These are phyloP conservation scores for Mucor plumbeus DNA, from an alignment of 371 early-diverging fungal genomes.

Conservation along the genomic window DNA sequence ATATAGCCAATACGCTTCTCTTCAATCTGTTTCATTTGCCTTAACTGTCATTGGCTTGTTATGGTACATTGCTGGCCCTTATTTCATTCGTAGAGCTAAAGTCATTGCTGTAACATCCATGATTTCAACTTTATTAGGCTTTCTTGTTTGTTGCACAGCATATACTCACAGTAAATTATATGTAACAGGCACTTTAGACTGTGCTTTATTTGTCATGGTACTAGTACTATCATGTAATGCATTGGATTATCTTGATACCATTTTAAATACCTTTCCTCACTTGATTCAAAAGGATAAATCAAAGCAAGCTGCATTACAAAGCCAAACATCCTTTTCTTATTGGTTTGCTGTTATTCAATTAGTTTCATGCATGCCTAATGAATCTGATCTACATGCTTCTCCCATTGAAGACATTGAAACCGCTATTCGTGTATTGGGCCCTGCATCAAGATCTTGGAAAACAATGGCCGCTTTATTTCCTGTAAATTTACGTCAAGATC, in stretches of 20 bases:
- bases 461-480: conserved; percentile 59
- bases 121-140: conserved; percentile 36
- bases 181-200: conserved; percentile 43
- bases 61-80: conserved; percentile 42
- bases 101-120: conserved; percentile 19
- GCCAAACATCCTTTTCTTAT: conserved; percentile 25
- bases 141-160: conserved; percentile 29
- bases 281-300: conserved; percentile 19
- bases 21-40: conserved; percentile 10
- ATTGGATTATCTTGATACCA: conserved; percentile 49
- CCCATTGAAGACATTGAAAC: conserved; percentile 40
- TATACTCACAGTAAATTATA: conserved; percentile 16
- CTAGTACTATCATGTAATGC: conserved; percentile 43
- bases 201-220: conserved; percentile 41
- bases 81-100: conserved; percentile 38
- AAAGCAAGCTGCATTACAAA: conserved; percentile 29
- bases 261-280: conserved; percentile 42
- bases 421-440: conserved; percentile 34
- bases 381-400: conserved; percentile 28
- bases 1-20: conserved; percentile 23
- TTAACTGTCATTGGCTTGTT: conserved; percentile 21
- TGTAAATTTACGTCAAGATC: conserved; percentile 50
- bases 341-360: conserved; percentile 30
- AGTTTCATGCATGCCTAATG: conserved; percentile 26
- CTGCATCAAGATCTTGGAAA: conserved; percentile 56